These are phyloP conservation scores for Umbelopsis sp. DNA, from an alignment of 371 early-diverging fungal species.

Conservation along the genomic window DNA sequence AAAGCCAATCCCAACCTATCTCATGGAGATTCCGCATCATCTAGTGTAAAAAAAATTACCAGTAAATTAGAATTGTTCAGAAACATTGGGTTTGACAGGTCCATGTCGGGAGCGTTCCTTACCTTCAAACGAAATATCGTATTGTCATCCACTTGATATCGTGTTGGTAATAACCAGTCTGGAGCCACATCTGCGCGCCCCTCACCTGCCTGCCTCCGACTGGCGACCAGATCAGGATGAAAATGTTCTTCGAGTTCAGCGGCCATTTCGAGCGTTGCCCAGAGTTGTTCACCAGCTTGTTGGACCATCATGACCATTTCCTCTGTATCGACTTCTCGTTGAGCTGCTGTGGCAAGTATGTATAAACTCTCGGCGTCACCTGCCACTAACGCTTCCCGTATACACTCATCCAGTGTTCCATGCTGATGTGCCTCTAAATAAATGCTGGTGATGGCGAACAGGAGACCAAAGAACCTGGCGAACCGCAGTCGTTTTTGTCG, in stretches of 20 bases:
- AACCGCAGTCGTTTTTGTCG: slow-evolving; percentile 35
- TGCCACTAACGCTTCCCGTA: slow-evolving; percentile 45
- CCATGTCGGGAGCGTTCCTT: background rate
- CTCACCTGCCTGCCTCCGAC: background rate
- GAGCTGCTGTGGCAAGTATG: slow-evolving; percentile 43
- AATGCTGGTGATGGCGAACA: slow-evolving; percentile 48
- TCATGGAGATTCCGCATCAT: slow-evolving; percentile 38
- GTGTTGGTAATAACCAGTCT: slow-evolving; percentile 51
- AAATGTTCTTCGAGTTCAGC: slow-evolving; percentile 28
- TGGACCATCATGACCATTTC: slow-evolving; percentile 49
- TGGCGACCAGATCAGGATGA: background rate
- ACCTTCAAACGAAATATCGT: slow-evolving; percentile 44
- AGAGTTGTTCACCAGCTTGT: slow-evolving; percentile 46
- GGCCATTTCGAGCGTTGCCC: slow-evolving; percentile 42
- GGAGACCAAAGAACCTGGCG: slow-evolving; percentile 45
- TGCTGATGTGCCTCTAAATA: slow-evolving; percentile 50
- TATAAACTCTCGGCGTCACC: slow-evolving; percentile 47
- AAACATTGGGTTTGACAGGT: too few relatives aligned
- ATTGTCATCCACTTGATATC: slow-evolving; percentile 42
- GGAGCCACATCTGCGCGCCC: slow-evolving; percentile 29
- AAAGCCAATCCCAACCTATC: slow-evolving; percentile 45
- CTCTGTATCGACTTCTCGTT: slow-evolving; percentile 41
- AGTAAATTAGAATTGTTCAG: background rate
- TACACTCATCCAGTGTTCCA: slow-evolving; percentile 54
- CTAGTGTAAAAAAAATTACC: slow-evolving; percentile 21